These are phyloP conservation scores for Cladophialophora immunda DNA, from an alignment of 2,329 filamentous ascomycete species.

Conservation along the genomic window DNA sequence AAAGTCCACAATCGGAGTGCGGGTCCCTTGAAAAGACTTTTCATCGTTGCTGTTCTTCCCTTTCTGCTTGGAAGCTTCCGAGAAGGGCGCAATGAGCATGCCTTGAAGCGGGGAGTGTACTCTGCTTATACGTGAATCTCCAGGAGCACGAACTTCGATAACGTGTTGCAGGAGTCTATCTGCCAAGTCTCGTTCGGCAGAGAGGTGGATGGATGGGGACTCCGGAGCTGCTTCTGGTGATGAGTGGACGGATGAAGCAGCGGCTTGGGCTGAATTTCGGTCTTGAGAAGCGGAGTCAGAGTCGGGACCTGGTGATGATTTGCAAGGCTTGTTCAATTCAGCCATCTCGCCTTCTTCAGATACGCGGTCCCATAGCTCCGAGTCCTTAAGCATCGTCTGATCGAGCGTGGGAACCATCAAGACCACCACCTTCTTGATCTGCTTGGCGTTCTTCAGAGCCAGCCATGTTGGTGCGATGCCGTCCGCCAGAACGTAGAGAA, in stretches of 20 bases:
- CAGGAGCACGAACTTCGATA: constrained; percentile 88
- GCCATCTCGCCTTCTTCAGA: neutral
- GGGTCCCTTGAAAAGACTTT: constrained; percentile 74
- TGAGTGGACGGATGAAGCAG: neutral
- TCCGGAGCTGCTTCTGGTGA: neutral
- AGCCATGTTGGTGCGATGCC: constrained; percentile 70
- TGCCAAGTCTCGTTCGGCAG: constrained; percentile 1
- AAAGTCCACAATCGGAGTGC: constrained; percentile 83
- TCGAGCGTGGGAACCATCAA: constrained; percentile 94
- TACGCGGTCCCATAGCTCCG: constrained; percentile 19
- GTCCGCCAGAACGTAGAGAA: constrained; percentile 70
- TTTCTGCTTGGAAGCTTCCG: constrained; percentile 72
- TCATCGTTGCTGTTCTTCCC: constrained; percentile 65
- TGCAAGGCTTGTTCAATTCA: neutral
- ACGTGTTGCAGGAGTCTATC: constrained; percentile 81
- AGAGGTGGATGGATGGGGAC: neutral
- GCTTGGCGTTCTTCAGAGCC: constrained; percentile 64
- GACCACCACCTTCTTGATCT: constrained; percentile 78
- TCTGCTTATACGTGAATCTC: constrained; percentile 80
- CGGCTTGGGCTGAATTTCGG: neutral
- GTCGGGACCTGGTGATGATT: neutral
- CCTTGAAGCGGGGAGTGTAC: constrained; percentile 88
- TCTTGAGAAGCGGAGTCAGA: neutral
- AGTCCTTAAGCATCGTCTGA: constrained; percentile 72
- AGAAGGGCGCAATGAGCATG: constrained; percentile 78